Evolutionary conservation across 306 rosid genomes (phyloP).

Genomic region (Elaeagnus macrophylla): DNA sequence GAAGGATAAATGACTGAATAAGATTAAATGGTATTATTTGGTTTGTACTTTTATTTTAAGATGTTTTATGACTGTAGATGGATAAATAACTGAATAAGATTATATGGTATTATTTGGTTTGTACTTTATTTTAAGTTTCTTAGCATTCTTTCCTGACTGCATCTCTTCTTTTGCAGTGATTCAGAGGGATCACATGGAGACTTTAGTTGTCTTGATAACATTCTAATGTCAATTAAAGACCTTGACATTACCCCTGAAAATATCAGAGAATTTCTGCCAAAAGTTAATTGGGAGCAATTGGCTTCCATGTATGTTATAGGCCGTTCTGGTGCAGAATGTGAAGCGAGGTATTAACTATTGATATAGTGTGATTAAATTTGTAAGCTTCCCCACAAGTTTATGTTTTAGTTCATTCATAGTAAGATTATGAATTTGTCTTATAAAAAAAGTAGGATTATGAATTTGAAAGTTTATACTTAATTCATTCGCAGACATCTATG

Average conservation of each 20-base stretch:
- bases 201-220: conserved; percentile 43
- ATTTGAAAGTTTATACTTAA: not conserved
- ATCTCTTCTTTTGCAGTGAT: conserved; percentile 23
- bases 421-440: not conserved
- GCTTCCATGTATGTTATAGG: conserved; percentile 65
- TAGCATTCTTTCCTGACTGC: conserved; percentile 6
- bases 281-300: conserved; percentile 77
- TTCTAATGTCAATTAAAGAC: conserved; percentile 48
- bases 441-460: not conserved
- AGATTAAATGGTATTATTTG: not conserved
- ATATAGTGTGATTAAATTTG: not conserved
- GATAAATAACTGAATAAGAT: no score
- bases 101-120: not conserved
- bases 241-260: conserved; percentile 45
- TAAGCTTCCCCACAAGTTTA: no score
- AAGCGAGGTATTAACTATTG: conserved; percentile 60
- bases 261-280: conserved; percentile 57
- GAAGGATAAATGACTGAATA: not conserved
- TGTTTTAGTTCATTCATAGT: not conserved
- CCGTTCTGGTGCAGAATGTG: conserved; percentile 78
- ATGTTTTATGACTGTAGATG: not conserved
- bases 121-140: not conserved
- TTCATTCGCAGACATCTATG: conserved; percentile 54
- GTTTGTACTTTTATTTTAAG: not conserved
- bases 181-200: conserved; percentile 38